Evolutionary conservation across 176 grass and related monocot genomes (phyloP), one percentile per base, ranked within the genome.

Genomic region (Pontederia crassipes): DNA sequence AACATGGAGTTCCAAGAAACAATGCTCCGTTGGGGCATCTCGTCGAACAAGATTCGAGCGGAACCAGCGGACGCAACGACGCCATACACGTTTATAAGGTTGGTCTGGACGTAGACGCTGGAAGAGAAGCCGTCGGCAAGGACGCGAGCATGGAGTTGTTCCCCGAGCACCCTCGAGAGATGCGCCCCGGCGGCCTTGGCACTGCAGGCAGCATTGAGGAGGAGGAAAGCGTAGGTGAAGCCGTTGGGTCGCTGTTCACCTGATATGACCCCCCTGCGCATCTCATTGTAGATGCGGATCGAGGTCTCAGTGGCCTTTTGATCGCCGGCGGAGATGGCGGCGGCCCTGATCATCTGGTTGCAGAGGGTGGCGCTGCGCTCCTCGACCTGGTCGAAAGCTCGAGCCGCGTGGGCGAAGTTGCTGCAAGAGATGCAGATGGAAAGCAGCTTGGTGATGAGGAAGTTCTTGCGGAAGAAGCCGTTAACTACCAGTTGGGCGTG

Each of bases 1-100:
- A 89, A 75, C 86, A 89, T 89, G 71, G 81, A 82, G 11, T 89
- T 89, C 72, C 82, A 89, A 1, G 72, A 82, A 0, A 71, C 55
- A 4, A 66, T 70, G 6, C 65, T 63, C 65, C 56, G 71, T 1
- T n/a, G 28, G 0, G 48, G 56, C 65, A 79, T 89, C 75, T 85
- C 75, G 13, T 89, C 72, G 40, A 89, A 89, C 62, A 85, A 47
- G 68, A 65, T 79, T 24, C 64, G 50, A 26, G 86, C 32, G 32
- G 32, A 40, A 40, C 6, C 32, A 1, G 0, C 65, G 69, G 49
- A 45, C 10, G 61, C 53, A 0, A 49, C 10, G 17, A 48, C 62
- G 0, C 72, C 68, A 0, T 85, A 89, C 51, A 82, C 49, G 20
- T 28, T 55, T 0, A 89, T 45, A 47, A 89, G 76, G 32, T 79